Evolutionary conservation across 2,329 filamentous ascomycete genomes (phyloP), one percentile per base, ranked within the genome.

Genomic region (Penicillium thymicola): DNA sequence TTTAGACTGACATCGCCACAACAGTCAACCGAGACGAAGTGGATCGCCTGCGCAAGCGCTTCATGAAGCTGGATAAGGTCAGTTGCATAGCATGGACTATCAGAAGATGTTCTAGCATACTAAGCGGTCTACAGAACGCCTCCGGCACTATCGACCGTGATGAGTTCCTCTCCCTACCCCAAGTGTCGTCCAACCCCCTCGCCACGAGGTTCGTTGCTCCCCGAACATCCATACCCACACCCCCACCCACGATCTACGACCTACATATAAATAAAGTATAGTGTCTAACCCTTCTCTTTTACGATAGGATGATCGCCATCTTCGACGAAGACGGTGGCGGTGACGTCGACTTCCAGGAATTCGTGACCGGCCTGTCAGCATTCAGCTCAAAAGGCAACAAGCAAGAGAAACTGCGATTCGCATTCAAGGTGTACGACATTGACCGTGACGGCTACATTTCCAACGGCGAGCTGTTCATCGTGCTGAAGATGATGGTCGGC

Each of bases 401-500:
- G 82, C 92, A 97, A 78, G 93, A 99, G 80, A 99, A 99, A 81
- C 84, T 97, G 63, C 88, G 86, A 53, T 99, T 99, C 72, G 94
- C 94, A 43, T 99, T 99, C 85, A 96, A 97, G 77, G 94, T 99
- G 59, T 99, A 99, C 82, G 94, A 99, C 75, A 97, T 99, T 71
- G 94, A 99, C 77, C 90, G 94, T 59, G 94, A 99, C 76, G 94
- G 94, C 25, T 99, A 90, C 79, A 99, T 99, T 72, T 96, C 90
- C 81, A 99, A 99, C 76, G 94, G 94, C 69, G 94, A 99, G 81
- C 85, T 99, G 50, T 99, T 97, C 76, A 97, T 99, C 70, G 94
- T 99, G 71, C 83, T 99, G 70, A 99, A 99, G 89, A 99, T 99
- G 94, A 99, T 99, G 94, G 94, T 99, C 50, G 94, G 94, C 58